phyloP scores from a whole-genome alignment of 257 asterid genomes.

The Solanum sejunctum region DNA sequence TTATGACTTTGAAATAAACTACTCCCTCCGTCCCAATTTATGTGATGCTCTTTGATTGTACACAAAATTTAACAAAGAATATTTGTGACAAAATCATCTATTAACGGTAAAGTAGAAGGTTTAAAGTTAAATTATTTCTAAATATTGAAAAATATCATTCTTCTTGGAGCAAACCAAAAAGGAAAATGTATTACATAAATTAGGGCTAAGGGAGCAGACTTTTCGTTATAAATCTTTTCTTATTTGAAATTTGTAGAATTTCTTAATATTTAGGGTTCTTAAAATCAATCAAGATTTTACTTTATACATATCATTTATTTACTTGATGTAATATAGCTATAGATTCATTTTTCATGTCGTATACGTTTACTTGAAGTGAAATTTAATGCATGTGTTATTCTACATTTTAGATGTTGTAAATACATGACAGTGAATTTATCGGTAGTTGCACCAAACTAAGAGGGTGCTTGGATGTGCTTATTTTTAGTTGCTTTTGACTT shows the following conservation, averaged over 20 bases:
- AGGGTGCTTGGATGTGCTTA: too few relatives aligned
- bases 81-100: not conserved
- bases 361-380: not conserved
- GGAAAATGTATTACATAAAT: not conserved
- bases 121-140: not conserved
- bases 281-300: not conserved
- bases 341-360: not conserved
- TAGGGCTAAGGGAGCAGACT: not conserved
- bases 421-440: not conserved
- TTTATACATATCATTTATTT: not conserved
- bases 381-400: not conserved
- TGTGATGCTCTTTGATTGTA: not conserved
- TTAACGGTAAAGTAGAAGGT: not conserved
- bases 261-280: not conserved
- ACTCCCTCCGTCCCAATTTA: not conserved
- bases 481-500: too few relatives aligned
- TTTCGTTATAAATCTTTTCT: not conserved
- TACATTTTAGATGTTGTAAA: not conserved
- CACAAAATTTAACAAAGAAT: not conserved
- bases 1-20: not conserved
- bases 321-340: not conserved
- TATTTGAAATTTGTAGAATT: not conserved
- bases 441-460: not conserved
- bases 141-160: not conserved
- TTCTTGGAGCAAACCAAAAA: not conserved